A percentile compares a stretch with the other conserved stretches of the same genome.
Evolutionary conservation across 352 stramenopile genomes (phyloP).

Genomic region (Globisporangium perplexum): DNA sequence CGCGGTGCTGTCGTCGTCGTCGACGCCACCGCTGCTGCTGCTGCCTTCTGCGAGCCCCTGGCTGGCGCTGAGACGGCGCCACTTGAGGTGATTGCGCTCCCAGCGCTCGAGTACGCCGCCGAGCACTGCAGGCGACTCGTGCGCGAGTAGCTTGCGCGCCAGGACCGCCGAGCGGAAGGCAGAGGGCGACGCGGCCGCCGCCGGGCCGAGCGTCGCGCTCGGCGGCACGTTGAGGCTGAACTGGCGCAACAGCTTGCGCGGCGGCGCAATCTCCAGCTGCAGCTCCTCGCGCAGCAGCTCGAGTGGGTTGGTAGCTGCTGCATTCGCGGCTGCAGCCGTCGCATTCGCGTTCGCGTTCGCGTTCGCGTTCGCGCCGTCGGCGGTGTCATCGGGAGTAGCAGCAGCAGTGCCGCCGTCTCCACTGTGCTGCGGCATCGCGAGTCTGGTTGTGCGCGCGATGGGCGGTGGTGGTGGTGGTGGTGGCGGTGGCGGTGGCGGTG

Average conservation of each 20-base stretch:
- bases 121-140: constrained; percentile 31
- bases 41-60: neutral
- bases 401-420: neutral
- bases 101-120: constrained; percentile 47
- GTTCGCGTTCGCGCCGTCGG: too few species aligned
- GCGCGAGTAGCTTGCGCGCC: constrained; percentile 14
- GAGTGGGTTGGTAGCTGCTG: constrained; percentile 11
- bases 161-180: constrained; percentile 9
- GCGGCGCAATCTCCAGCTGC: constrained; percentile 55
- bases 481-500: too few species aligned
- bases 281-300: constrained; percentile 63
- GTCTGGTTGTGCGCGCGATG: too few species aligned
- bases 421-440: neutral
- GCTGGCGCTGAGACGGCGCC: constrained; percentile 22
- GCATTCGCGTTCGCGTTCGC: too few species aligned
- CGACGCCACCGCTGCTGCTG: neutral
- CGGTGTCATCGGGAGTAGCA: neutral
- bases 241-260: constrained; percentile 62
- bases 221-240: constrained; percentile 76
- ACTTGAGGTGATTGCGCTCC: constrained; percentile 56
- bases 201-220: constrained; percentile 5
- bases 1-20: neutral
- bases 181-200: neutral
- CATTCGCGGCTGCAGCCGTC: too few species aligned
- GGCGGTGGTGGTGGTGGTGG: too few species aligned